phyloP scores from a whole-genome alignment of 2,329 filamentous ascomycete genomes.

The Verticillium klebahnii region DNA sequence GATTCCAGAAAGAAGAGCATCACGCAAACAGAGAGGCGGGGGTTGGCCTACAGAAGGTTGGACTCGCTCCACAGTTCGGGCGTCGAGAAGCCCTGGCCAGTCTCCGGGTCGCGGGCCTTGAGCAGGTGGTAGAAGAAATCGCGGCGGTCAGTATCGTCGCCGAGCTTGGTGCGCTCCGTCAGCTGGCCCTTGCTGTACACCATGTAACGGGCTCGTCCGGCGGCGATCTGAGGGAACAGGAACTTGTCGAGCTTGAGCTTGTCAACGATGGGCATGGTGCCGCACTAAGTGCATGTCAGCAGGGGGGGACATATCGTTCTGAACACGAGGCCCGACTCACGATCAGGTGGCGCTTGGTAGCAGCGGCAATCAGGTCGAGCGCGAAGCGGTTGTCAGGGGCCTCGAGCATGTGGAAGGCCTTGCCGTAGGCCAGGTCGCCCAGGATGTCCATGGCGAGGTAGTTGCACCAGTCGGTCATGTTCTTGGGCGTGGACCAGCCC shows the following conservation, averaged over 20 bases:
- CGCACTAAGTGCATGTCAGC: conserved; percentile 44
- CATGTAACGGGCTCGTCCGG: conserved; percentile 65
- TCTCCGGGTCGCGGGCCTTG: conserved; percentile 67
- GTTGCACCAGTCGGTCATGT: conserved; percentile 60
- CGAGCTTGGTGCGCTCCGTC: conserved; percentile 60
- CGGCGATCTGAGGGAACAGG: conserved; percentile 62
- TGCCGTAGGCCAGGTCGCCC: conserved; percentile 56
- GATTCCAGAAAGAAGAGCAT: background rate
- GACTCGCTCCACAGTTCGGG: conserved; percentile 68
- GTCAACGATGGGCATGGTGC: conserved; percentile 66
- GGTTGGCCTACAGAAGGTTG: conserved; percentile 51
- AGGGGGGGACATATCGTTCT: conserved; percentile 3
- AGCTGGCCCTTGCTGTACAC: conserved; percentile 65
- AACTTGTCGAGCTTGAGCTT: conserved; percentile 62
- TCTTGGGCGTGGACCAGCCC: conserved; percentile 54
- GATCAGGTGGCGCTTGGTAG: conserved; percentile 64
- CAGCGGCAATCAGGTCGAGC: conserved; percentile 61
- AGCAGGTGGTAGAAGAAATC: conserved; percentile 76
- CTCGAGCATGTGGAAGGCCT: conserved; percentile 60
- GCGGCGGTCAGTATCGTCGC: conserved; percentile 61
- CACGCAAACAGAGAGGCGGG: background rate
- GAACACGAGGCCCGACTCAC: conserved; percentile 35
- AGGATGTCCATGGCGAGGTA: conserved; percentile 61
- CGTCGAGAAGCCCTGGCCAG: conserved; percentile 59
- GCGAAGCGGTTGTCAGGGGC: conserved; percentile 59